Base-by-base conservation (phyloP, 2,329 filamentous ascomycete species). In the Colletotrichum higginsianum region DNA sequence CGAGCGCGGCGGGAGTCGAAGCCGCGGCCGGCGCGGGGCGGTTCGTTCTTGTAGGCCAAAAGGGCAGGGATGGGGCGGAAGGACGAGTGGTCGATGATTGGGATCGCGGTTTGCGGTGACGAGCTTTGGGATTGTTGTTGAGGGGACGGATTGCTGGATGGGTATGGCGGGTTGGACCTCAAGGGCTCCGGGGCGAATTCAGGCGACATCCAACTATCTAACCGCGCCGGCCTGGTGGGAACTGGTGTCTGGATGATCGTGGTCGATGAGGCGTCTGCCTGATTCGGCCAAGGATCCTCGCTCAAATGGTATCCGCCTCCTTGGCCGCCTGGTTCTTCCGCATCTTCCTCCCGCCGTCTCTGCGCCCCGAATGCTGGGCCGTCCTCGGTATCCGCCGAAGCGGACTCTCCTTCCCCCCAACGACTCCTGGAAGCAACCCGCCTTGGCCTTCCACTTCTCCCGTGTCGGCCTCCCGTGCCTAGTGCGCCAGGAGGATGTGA, bases 21-120 rank as follows among this genome's bases (percentile, higher is more conserved):
- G 26, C 69, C 69, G 18, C 26, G 46, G 3, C 68, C 68, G 5
- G 18, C 38, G 13, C 68, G 64, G 3, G 46, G 44, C 0, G 68
- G 57, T 30, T 62, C 64, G 13, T 12, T 16, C 8, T 67, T 42
- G 57, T 67, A 71, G 6, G 52, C 64, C 18, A 16, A n/a, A 50
- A 35, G 35, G 47, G 57, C 21, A 21, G 67, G 7, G 30, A 50
- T 40, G 35, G 2, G 46, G 42, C 13, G 57, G 38, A 30, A 46
- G 52, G 21, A 53, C 13, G 9, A 23, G 47, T 7, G 13, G 40
- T 13, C 35, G n/a, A 16, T 16, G 6, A 21, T 42, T 23, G 52
- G 49, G 8, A 44, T 49, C 35, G 38, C 18, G 12, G 50, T 49
- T 5, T 46, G 23, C 44, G 11, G 15, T 2, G 61, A 56, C 1